Evolutionary conservation across 768 basidiomycete genomes (phyloP).

Genomic region (Trametes sanguinea): DNA sequence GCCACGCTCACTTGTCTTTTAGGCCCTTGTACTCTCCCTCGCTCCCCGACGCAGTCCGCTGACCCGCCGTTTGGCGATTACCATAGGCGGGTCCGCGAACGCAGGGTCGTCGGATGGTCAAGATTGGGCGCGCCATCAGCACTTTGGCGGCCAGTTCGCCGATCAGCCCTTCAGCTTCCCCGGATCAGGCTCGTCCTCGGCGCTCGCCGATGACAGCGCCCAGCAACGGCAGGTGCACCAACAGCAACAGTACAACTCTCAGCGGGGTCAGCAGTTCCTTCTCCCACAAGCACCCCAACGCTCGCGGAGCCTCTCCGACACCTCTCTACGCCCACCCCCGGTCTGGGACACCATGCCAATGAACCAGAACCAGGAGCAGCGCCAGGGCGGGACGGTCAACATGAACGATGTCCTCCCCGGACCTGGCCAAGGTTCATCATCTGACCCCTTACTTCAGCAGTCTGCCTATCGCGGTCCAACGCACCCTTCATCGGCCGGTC

Average conservation of each 20-base stretch:
- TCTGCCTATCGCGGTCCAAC: slow-evolving; percentile 3
- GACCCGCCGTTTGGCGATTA: neutral
- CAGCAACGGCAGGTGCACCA: slow-evolving; percentile 15
- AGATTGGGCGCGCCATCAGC: slow-evolving; percentile 20
- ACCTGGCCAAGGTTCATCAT: slow-evolving; percentile 23
- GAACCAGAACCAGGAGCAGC: slow-evolving; percentile 18
- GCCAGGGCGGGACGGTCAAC: slow-evolving; percentile 39
- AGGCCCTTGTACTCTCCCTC: neutral
- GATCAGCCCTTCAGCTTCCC: slow-evolving; percentile 20
- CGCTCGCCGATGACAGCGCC: slow-evolving; percentile 20
- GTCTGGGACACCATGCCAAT: slow-evolving; percentile 49
- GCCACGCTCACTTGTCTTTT: slow-evolving; percentile 25
- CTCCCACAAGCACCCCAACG: slow-evolving; percentile 41
- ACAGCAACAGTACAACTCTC: slow-evolving; percentile 15
- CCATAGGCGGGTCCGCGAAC: slow-evolving; percentile 12
- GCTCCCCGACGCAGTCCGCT: neutral
- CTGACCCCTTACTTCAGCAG: slow-evolving; percentile 20
- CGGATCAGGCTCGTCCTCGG: slow-evolving; percentile 22
- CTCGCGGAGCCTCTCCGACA: slow-evolving; percentile 62
- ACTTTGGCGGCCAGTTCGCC: slow-evolving; percentile 20
- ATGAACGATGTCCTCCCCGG: slow-evolving; percentile 45
- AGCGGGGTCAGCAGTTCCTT: slow-evolving; percentile 32
- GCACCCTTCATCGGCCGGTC: slow-evolving; percentile 32
- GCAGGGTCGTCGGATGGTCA: slow-evolving; percentile 12
- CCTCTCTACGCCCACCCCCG: slow-evolving; percentile 51